Evolutionary conservation across 208 protist species (phyloP).

Genomic region (Crithidia acanthocephali): DNA sequence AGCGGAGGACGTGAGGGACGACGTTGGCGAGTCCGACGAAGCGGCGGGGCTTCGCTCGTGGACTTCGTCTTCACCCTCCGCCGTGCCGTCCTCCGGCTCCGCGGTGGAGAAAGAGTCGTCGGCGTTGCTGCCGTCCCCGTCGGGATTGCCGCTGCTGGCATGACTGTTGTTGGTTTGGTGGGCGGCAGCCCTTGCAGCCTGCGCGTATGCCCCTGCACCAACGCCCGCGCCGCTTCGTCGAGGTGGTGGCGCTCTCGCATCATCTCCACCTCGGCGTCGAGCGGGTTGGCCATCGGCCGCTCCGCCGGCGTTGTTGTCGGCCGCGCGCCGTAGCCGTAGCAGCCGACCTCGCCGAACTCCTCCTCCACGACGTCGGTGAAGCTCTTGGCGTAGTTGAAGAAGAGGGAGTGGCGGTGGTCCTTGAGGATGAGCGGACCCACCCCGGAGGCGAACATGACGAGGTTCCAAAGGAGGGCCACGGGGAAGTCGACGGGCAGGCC

Average conservation of each 20-base stretch:
- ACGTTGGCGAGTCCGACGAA: background rate
- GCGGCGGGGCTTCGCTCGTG: background rate
- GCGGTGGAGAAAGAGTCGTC: slow-evolving; percentile 13
- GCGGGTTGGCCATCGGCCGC: slow-evolving; percentile 15
- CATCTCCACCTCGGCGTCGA: slow-evolving; percentile 8
- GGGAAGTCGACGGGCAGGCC: slow-evolving; percentile 55
- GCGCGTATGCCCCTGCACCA: slow-evolving; percentile 1
- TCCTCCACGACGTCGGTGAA: slow-evolving; percentile 53
- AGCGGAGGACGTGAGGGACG: slow-evolving; percentile 7
- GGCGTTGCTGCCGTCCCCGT: background rate
- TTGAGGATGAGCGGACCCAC: slow-evolving; percentile 46
- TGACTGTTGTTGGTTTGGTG: no score
- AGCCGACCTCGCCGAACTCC: slow-evolving; percentile 39
- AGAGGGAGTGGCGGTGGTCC: slow-evolving; percentile 42
- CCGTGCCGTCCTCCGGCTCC: background rate
- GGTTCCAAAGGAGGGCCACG: slow-evolving; percentile 78
- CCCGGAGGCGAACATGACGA: slow-evolving; percentile 59
- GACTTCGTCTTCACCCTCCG: background rate
- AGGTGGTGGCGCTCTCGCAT: slow-evolving; percentile 11
- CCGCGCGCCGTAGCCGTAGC: slow-evolving; percentile 41
- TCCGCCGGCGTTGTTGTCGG: background rate
- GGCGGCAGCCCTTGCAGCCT: no score
- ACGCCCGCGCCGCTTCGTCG: background rate
- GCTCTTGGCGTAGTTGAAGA: slow-evolving; percentile 36
- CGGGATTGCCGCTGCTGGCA: background rate